phyloP scores from a whole-genome alignment of 768 basidiomycete species.

The Collybia sp. region DNA sequence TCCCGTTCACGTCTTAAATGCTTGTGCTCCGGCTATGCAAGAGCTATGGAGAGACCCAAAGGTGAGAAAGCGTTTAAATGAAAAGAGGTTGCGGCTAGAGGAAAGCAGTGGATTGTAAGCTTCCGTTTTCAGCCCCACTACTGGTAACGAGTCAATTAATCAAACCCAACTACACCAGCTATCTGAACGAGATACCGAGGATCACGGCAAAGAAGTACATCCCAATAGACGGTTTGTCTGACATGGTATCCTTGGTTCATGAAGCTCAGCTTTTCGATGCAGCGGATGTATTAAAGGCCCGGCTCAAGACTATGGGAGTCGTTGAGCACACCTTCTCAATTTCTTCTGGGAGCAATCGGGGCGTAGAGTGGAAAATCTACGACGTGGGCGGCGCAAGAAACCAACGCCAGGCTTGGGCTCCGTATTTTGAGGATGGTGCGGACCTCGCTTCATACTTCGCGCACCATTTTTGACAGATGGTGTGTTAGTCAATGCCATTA shows the following conservation, averaged over 20 bases:
- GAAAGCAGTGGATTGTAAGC: constrained; percentile 85
- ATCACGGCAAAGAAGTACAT: constrained; percentile 81
- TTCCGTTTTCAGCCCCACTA: not conserved
- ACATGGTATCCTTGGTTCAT: constrained; percentile 8
- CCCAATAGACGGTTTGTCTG: constrained; percentile 63
- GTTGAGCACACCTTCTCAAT: constrained; percentile 75
- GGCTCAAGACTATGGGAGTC: constrained; percentile 79
- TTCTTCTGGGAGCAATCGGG: constrained; percentile 48
- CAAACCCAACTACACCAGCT: constrained; percentile 35
- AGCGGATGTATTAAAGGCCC: constrained; percentile 79
- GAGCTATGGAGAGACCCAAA: constrained; percentile 74
- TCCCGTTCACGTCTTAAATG: constrained; percentile 68
- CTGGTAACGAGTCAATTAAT: too few relatives aligned
- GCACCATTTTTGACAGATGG: not conserved
- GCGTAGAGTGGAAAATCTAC: constrained; percentile 76
- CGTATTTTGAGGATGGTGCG: constrained; percentile 83
- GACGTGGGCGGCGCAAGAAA: constrained; percentile 81
- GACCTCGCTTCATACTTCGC: constrained; percentile 7
- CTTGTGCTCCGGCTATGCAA: constrained; percentile 59
- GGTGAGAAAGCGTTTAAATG: constrained; percentile 58
- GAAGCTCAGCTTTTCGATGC: constrained; percentile 10
- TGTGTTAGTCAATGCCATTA: constrained; percentile 72
- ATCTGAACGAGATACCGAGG: constrained; percentile 74
- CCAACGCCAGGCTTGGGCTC: constrained; percentile 84
- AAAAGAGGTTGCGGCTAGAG: constrained; percentile 66